Base-by-base conservation (phyloP, 176 grass and related monocot genomes). In the Carex cristatella region DNA sequence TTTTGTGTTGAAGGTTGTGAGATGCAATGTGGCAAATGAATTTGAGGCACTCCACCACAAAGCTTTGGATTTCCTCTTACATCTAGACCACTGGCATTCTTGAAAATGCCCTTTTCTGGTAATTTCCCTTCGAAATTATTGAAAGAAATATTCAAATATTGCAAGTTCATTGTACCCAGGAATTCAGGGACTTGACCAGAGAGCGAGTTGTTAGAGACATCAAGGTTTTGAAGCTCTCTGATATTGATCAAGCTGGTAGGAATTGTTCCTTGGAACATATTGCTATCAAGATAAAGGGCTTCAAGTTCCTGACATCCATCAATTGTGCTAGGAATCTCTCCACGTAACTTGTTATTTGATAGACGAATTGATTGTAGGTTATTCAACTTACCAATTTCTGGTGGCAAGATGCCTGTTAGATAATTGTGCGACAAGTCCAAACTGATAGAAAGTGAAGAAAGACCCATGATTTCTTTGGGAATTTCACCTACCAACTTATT, bases 11-110 rank as follows among this genome's bases (percentile, higher is more conserved):
- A 3, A 19, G 37, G 15, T 23, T 72, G 13, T 72, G 69, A 72
- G 10, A 7, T n/a, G 38, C 69, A 72, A 3, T 0, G 69, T 48
- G 38, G 2, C 69, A 72, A 48, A 72, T 72, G 60, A 8, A 56
- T 18, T 53, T 68, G 1, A 9, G 86, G 70, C 56, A 79, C 13
- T 88, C 86, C 81, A 69, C 86, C 86, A 84, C 86, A 88, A 51
- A 88, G 70, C 13, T 69, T 69, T 11, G 69, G 53, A 15, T 88
- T 88, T 59, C 69, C 70, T 83, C 61, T 69, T 10, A 88, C 23
- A 23, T 23, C 23, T 23, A 23, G 23, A 23, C 23, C 23, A 23
- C 23, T 23, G 23, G 23, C 0, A 23, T 23, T 23, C 23, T 23
- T 23, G 23, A 23, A 23, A 23, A 23, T 23, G 23, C 23, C 23